Evolutionary conservation across 331 rosid species (phyloP), one percentile per base, ranked within the genome.

Genomic region (Quercus phellos): DNA sequence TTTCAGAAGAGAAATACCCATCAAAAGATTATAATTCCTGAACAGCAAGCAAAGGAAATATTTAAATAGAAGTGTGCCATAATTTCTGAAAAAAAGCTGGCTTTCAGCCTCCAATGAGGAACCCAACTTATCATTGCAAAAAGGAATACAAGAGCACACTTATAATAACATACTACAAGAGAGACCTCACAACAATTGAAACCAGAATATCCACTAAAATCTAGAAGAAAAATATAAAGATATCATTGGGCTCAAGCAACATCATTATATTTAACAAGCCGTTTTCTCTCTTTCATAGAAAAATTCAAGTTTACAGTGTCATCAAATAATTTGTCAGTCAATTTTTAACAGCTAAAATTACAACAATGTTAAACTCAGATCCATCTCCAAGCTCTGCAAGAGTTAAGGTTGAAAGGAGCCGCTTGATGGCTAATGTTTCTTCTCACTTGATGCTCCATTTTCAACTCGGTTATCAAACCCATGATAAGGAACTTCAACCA

Each of bases 401-500:
- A 66, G 77, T 79, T 50, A 73, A 50, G 72, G 80, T 84, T n/a
- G 77, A 75, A 64, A 26, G 42, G 38, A 22, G 22, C 82, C 22
- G 7, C 59, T 72, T 75, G 17, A 58, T 70, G 63, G 64, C 78
- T 80, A 84, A 42, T 83, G 68, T 76, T 91, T 90, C 82, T 90
- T 94, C 85, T 89, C 97, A 29, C 29, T 78, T 13, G 93, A 78
- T 22, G 77, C 93, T 75, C 85, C 93, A 77, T 90, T 90, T 80
- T 90, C 97, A 56, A 77, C 88, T 77, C 74, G 85, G 82, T 82
- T 88, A 43, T 95, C 97, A 75, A 91, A 91, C 71, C 89, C 89
- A 61, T 90, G 93, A 81, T 93, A 91, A 59, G 97, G 97, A 81
- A 88, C 96, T 84, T 93, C 94, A 66, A 80, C 77, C 97, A 94